phyloP scores from a whole-genome alignment of 257 asterid species.

The Solanum commersonii region DNA sequence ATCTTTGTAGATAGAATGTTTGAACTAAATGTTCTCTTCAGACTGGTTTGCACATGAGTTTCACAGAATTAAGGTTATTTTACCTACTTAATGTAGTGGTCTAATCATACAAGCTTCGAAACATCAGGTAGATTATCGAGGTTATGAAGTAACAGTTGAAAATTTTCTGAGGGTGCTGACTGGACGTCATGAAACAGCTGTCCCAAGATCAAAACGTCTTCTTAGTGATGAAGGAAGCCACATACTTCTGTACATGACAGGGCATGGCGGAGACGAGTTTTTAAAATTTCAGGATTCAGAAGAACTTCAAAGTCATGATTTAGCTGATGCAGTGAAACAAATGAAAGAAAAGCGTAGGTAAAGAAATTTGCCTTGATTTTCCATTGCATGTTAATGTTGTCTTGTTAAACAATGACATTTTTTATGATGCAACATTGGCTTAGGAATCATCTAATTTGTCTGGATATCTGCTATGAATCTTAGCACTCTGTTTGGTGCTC shows the following conservation, averaged over 20 bases:
- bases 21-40: background rate
- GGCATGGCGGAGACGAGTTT: slow-evolving; percentile 98
- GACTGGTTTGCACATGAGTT: background rate
- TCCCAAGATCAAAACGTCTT: slow-evolving; percentile 93
- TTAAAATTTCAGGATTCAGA: slow-evolving; percentile 96
- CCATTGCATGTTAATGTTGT: background rate
- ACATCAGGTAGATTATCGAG: slow-evolving; percentile 88
- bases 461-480: background rate
- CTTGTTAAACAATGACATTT: background rate
- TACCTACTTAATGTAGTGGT: background rate
- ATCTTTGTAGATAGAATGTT: background rate
- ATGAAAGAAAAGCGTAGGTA: slow-evolving; percentile 97
- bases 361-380: background rate
- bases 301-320: slow-evolving; percentile 98
- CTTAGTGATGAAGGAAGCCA: slow-evolving; percentile 99
- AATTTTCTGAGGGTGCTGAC: slow-evolving; percentile 74
- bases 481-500: background rate
- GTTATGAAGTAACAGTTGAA: slow-evolving; percentile 97
- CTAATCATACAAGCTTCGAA: slow-evolving; percentile 20
- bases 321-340: slow-evolving; percentile 96
- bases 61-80: background rate
- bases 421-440: background rate
- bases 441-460: background rate
- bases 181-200: slow-evolving; percentile 92
- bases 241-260: slow-evolving; percentile 90